Conservation (phyloP, 495 filamentous ascomycete species). For the Penicillium ochrochloron region DNA sequence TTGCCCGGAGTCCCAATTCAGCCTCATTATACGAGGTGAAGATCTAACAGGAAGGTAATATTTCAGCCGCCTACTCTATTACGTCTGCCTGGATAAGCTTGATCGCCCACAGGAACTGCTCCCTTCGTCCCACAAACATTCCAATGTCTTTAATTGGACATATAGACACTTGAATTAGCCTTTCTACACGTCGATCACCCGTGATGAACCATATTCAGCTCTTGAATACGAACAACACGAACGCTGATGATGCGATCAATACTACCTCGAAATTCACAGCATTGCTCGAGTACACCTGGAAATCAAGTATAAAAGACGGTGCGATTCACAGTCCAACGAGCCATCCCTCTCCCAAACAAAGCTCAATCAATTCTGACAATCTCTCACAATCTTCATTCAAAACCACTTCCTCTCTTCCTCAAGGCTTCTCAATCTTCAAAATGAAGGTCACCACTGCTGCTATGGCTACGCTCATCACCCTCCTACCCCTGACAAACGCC, state of each 20-base stretch:
- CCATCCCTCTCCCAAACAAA: background rate
- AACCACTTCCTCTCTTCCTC: background rate
- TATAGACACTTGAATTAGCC: background rate
- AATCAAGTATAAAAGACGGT: background rate
- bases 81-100: background rate
- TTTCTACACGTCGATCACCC: conserved; percentile 4
- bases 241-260: background rate
- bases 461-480: background rate
- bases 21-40: background rate
- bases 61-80: background rate
- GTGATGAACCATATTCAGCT: background rate
- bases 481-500: background rate
- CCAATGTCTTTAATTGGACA: background rate
- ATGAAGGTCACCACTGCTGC: background rate
- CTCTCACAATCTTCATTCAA: background rate
- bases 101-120: background rate
- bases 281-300: background rate
- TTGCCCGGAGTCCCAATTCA: background rate
- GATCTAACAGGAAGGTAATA: background rate
- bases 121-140: background rate
- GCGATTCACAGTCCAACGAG: background rate
- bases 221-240: background rate
- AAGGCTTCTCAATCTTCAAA: background rate
- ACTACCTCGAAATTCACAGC: background rate
- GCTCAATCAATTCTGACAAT: background rate